phyloP scores from a whole-genome alignment of 2,329 filamentous ascomycete genomes.

The Diaporthe helianthi region DNA sequence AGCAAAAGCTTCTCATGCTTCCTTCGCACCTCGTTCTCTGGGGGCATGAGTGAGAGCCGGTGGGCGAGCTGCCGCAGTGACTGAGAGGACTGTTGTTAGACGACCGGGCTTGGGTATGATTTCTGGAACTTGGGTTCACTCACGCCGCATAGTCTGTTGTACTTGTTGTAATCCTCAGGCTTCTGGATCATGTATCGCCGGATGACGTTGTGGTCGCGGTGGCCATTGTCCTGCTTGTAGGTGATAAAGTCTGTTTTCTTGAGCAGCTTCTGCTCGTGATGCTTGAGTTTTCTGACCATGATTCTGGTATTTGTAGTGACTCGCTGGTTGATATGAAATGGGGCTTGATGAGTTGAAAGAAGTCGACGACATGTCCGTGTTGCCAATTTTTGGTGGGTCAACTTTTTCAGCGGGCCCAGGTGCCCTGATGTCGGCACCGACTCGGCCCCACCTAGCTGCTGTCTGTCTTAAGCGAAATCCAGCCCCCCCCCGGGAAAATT shows the following conservation, averaged over 20 bases:
- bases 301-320: conserved; percentile 39
- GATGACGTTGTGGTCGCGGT: conserved; percentile 81
- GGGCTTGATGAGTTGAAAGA: not conserved
- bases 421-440: conserved; percentile 21
- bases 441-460: conserved; percentile 14
- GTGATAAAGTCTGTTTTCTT: conserved; percentile 93
- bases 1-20: conserved; percentile 89
- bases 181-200: conserved; percentile 92
- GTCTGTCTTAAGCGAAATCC: too few species aligned
- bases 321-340: not conserved
- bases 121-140: conserved; percentile 39
- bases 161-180: conserved; percentile 80
- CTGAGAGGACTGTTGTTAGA: conserved; percentile 48
- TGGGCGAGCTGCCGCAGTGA: conserved; percentile 91
- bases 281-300: conserved; percentile 96
- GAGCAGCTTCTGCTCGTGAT: conserved; percentile 96
- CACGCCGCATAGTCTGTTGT: conserved; percentile 73
- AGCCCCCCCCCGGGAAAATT: too few species aligned
- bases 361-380: conserved; percentile 10
- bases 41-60: conserved; percentile 81
- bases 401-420: conserved; percentile 26
- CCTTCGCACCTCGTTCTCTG: conserved; percentile 76
- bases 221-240: conserved; percentile 86
- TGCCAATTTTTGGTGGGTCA: conserved; percentile 37
- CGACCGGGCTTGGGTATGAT: conserved; percentile 38